phyloP scores from a whole-genome alignment of 345 rosid species.

The Arabidopsis arenosa region DNA sequence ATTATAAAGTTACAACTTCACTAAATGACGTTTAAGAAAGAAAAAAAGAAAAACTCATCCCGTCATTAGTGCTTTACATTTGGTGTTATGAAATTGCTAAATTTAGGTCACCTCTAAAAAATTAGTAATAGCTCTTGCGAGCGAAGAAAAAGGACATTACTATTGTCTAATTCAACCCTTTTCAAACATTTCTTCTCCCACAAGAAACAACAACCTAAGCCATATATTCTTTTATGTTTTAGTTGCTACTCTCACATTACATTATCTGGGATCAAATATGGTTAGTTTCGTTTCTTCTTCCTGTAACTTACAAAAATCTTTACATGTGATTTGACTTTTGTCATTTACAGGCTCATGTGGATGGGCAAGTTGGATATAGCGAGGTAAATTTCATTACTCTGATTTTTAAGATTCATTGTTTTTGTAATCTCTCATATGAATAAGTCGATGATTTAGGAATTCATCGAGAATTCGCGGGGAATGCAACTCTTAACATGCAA shows the following conservation, averaged over 20 bases:
- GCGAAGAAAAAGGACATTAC: slow-evolving; percentile 35
- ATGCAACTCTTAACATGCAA: slow-evolving; percentile 76
- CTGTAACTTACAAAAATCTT: neutral
- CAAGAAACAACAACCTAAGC: slow-evolving; percentile 23
- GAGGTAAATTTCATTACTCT: slow-evolving; percentile 35
- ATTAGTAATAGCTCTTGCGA: slow-evolving; percentile 14
- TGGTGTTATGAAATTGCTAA: slow-evolving; percentile 37
- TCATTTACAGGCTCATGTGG: slow-evolving; percentile 43
- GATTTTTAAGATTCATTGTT: slow-evolving; percentile 9
- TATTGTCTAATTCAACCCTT: slow-evolving; percentile 30
- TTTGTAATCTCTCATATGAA: neutral
- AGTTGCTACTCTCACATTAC: slow-evolving; percentile 9
- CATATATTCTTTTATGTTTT: slow-evolving; percentile 16
- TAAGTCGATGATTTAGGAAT: slow-evolving; percentile 50
- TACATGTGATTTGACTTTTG: slow-evolving; percentile 16
- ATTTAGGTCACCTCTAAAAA: slow-evolving; percentile 12
- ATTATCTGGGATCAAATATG: slow-evolving; percentile 26
- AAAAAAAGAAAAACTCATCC: slow-evolving; percentile 7
- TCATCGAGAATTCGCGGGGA: slow-evolving; percentile 61
- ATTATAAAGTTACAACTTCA: slow-evolving; percentile 35
- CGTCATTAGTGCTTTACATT: slow-evolving; percentile 31
- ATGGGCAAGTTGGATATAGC: slow-evolving; percentile 45
- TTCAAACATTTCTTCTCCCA: slow-evolving; percentile 28
- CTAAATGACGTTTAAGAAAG: slow-evolving; percentile 1
- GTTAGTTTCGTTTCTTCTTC: slow-evolving; percentile 35